Percentiles rank a stretch among this genome's conserved stretches.
phyloP scores from a whole-genome alignment of 768 basidiomycete species.

The Leccinum variicolor region DNA sequence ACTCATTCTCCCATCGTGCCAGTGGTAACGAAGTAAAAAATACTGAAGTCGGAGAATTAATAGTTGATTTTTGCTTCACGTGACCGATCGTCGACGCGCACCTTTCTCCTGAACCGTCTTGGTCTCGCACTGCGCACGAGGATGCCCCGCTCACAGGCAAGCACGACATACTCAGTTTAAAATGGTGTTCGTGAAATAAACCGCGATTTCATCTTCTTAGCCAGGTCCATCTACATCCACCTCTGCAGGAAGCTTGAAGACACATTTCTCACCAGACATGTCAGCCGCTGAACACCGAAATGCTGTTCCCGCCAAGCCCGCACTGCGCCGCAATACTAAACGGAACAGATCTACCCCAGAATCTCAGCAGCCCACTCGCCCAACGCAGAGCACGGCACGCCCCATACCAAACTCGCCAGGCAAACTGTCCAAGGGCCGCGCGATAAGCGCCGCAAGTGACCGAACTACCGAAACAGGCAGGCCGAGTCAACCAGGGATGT shows the following conservation, averaged over 20 bases:
- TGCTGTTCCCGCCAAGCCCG: not conserved
- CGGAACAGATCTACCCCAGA: constrained; percentile 14
- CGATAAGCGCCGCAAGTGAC: not conserved
- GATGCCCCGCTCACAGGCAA: constrained; percentile 20
- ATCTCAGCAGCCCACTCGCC: constrained; percentile 4
- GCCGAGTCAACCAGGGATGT: not conserved
- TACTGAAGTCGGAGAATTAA: not conserved
- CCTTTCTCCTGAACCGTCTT: not conserved
- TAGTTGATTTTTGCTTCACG: constrained; percentile 25
- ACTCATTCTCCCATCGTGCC: not conserved
- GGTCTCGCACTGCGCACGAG: not conserved
- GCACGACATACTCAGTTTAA: not conserved
- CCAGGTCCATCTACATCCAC: constrained; percentile 11
- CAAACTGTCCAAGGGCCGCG: constrained; percentile 8
- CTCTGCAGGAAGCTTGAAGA: constrained; percentile 22
- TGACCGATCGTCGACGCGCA: constrained; percentile 11
- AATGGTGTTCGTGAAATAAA: not conserved
- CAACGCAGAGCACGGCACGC: constrained; percentile 4
- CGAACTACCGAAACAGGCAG: not conserved
- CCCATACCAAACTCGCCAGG: constrained; percentile 3
- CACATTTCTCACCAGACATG: too few relatives aligned
- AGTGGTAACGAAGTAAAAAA: too few relatives aligned
- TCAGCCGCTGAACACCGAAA: not conserved
- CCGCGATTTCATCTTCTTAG: not conserved
- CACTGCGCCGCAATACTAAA: constrained; percentile 17